Conservation (phyloP, 306 rosid genomes). For the peach (Prunus persica) region DNA sequence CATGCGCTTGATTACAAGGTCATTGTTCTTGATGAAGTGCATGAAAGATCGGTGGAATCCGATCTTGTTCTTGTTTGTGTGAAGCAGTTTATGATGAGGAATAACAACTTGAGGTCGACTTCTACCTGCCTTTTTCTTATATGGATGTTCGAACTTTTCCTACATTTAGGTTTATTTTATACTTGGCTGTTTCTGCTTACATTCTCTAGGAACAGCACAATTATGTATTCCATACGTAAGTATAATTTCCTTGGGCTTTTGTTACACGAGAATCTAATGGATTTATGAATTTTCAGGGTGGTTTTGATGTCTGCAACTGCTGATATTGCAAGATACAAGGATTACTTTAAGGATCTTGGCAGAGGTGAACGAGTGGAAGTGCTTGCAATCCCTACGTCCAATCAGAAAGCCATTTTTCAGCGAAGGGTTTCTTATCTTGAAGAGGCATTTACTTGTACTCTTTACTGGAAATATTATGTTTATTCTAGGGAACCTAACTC, state of each 20-base stretch:
- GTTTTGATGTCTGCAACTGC: slow-evolving; percentile 97
- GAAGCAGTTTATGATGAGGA: slow-evolving; percentile 76
- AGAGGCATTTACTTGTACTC: slow-evolving; percentile 47
- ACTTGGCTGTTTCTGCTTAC: background rate
- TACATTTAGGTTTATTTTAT: background rate
- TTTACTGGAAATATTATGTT: background rate
- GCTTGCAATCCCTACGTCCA: slow-evolving; percentile 67
- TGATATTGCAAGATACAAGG: slow-evolving; percentile 70
- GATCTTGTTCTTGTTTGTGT: slow-evolving; percentile 88
- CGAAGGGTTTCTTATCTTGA: slow-evolving; percentile 68
- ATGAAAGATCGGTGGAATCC: slow-evolving; percentile 93
- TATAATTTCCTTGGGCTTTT: slow-evolving; percentile 9
- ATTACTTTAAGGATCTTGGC: slow-evolving; percentile 82
- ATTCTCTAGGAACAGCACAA: background rate
- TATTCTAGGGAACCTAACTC: background rate
- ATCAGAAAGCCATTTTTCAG: slow-evolving; percentile 52
- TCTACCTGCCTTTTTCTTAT: background rate
- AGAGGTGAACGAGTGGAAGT: slow-evolving; percentile 91
- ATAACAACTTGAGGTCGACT: slow-evolving; percentile 67
- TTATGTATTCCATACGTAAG: background rate
- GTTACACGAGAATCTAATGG: slow-evolving; percentile 24
- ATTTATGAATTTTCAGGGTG: slow-evolving; percentile 53
- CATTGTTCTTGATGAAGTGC: slow-evolving; percentile 91
- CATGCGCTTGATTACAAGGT: slow-evolving; percentile 73
- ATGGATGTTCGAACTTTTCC: background rate